Evolutionary conservation across 495 filamentous ascomycete species (phyloP), one percentile per base, ranked within the genome.

Genomic region (Neurospora terricola): DNA sequence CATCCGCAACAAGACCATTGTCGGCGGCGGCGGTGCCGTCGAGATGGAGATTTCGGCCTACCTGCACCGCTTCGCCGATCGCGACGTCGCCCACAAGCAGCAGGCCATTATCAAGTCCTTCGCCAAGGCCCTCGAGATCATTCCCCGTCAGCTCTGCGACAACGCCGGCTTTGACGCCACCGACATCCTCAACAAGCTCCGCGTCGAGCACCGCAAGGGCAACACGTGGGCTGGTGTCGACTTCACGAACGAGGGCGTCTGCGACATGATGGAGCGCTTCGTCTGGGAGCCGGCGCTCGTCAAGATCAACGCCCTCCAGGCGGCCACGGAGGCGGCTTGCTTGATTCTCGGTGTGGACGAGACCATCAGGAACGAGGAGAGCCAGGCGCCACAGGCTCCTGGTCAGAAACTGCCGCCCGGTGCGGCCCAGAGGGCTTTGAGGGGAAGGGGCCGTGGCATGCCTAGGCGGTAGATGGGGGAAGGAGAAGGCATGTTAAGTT

Each of bases 101-200:
- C 96, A 99, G 83, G 88, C 92, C 21, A 93, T 99, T 76, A 96
- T 99, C 85, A 98, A 97, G 86, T 92, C 93, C 38, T 98, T 98
- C 78, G 96, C 96, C 77, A 97, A 97, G 86, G 96, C 96, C 9
- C 89, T 99, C 69, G 96, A 99, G 86, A 91, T 99, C 43, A 96
- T 99, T 78, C 96, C 96, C 45, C 90, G 96, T 72, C 96, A 98
- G 82, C 87, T 99, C 73, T 98, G 96, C 82, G 96, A 99, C 84
- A 99, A 99, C 78, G 96, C 96, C 48, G 96, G 96, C 72, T 98
- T 99, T 81, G 96, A 99, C 77, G 94, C 96, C 18, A 98, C 96
- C 69, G 96, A 99, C 80, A 97, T 99, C 74, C 88, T 99, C 68
- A 99, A 97, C 83, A 90, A 91, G 70, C 86, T 99, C 75, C 92